Evolutionary conservation across 1,284 basidiomycete species (phyloP), one percentile per base, ranked within the genome.

Genomic region (Trichosporon faecale): DNA sequence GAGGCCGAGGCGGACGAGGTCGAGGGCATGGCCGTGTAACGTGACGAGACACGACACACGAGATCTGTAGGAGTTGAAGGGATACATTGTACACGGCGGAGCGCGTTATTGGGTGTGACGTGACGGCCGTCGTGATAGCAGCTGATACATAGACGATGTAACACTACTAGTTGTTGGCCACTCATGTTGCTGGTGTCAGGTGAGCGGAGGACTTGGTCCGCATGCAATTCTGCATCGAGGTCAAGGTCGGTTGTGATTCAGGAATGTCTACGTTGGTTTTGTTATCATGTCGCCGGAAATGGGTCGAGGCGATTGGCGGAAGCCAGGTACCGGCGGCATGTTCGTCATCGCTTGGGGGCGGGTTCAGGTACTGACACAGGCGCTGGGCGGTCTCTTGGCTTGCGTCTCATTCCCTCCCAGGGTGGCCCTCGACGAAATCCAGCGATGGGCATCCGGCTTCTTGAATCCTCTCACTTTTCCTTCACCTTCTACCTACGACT

Each of bases 1-100:
- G 75, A 74, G 63, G 74, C 74, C 65, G 77, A 78, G 12, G 75
- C 73, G 16, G 78, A 77, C 52, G 78, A 77, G 55, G 74, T 68
- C 6, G 72, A 74, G 31, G 68, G 68, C 49, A 70, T 60, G 66
- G 72, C 68, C 3, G 68, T 72, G 60, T 72, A 66, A 46, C 33
- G n/a, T 21, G 37, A n/a, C n/a, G n/a, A n/a, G n/a, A n/a, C n/a
- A n/a, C 64, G 64, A 27, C 55, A 31, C 40, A 57, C 16, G 7
- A 40, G 29, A 16, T 46, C 37, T 60, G 64, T 52, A 63, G 37
- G 7, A 46, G 31, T 25, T 16, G 8, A 37, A 6, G 29, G 14
- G 4, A 60, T 8, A 31, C 27, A n/a, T 52, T 52, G 49, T 52
- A 52, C 49, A 52, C 49, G 49, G 49, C 49, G 11, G 49, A 52